Evolutionary conservation across 1,284 basidiomycete species (phyloP).

Genomic region (Cutaneotrichosporon sp.): DNA sequence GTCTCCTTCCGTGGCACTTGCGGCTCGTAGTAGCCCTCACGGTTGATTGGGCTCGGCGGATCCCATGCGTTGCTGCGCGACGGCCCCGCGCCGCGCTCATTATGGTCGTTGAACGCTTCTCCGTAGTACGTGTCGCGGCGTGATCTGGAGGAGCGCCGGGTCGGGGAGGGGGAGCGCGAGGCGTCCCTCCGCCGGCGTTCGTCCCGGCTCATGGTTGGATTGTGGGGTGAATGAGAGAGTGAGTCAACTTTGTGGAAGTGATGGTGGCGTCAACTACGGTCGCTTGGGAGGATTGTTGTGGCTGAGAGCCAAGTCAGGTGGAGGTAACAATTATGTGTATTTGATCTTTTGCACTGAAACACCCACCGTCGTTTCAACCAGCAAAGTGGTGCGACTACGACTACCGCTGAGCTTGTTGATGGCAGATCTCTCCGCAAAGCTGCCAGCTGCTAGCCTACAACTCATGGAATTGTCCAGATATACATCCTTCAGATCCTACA

Average conservation of each 20-base stretch:
- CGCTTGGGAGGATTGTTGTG: background rate
- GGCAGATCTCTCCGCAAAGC: too few relatives aligned
- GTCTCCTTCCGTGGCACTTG: too few relatives aligned
- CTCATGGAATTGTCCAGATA: background rate
- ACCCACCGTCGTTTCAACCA: too few relatives aligned
- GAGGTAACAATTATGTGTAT: background rate
- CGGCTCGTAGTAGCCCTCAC: too few relatives aligned
- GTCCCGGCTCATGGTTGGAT: background rate
- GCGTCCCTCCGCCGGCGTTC: background rate
- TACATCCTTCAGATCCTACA: slow-evolving; percentile 1
- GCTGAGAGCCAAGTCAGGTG: background rate
- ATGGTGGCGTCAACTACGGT: background rate
- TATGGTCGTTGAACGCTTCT: background rate
- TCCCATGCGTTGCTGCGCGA: background rate
- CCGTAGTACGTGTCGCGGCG: background rate
- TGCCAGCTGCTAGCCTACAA: too few relatives aligned
- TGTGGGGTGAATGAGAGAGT: background rate
- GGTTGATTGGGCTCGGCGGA: background rate
- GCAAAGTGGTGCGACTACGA: too few relatives aligned
- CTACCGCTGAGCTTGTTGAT: too few relatives aligned
- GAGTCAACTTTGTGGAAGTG: background rate
- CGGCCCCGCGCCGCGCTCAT: background rate
- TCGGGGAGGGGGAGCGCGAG: background rate
- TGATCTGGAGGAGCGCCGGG: background rate
- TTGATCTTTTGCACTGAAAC: too few relatives aligned